These are phyloP conservation scores for Digitaria exilis DNA, from an alignment of 202 grass and related monocot species.

Conservation along the genomic window DNA sequence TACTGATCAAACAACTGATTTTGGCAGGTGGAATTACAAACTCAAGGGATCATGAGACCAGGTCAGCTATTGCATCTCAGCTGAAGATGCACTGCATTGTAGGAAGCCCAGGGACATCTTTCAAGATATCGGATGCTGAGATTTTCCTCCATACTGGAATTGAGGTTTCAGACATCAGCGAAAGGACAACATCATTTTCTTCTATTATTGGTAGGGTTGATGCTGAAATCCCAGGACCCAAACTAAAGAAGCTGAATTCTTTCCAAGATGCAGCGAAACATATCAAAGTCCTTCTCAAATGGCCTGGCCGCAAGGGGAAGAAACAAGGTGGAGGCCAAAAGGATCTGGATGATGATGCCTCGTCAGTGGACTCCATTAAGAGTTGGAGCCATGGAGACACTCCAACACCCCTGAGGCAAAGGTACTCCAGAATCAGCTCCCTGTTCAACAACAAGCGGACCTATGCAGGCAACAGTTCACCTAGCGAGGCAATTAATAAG, in stretches of 20 bases:
- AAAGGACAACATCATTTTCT: constrained; percentile 61
- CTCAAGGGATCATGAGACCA: constrained; percentile 54
- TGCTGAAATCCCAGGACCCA: constrained; percentile 33
- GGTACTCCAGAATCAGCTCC: constrained; percentile 62
- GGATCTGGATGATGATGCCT: constrained; percentile 50
- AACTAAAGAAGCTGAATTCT: constrained; percentile 62
- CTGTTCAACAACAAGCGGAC: constrained; percentile 78
- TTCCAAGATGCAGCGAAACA: constrained; percentile 56
- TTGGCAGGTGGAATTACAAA: constrained; percentile 78
- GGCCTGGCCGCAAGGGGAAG: constrained; percentile 67
- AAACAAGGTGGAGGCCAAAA: constrained; percentile 34
- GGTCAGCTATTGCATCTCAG: constrained; percentile 67
- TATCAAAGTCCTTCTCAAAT: constrained; percentile 69
- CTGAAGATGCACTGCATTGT: constrained; percentile 67
- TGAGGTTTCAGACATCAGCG: constrained; percentile 37
- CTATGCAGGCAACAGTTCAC: constrained; percentile 47
- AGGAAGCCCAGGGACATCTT: constrained; percentile 80
- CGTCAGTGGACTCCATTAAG: constrained; percentile 66
- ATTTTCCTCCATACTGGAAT: constrained; percentile 75
- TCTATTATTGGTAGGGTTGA: constrained; percentile 56
- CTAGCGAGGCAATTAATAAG: constrained; percentile 55
- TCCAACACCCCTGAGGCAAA: constrained; percentile 71
- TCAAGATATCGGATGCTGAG: constrained; percentile 82
- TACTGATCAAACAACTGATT: constrained; percentile 84
- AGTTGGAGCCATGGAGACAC: constrained; percentile 60